Base-by-base conservation (phyloP, 75 land plant species). In the Picea sitchensis region DNA sequence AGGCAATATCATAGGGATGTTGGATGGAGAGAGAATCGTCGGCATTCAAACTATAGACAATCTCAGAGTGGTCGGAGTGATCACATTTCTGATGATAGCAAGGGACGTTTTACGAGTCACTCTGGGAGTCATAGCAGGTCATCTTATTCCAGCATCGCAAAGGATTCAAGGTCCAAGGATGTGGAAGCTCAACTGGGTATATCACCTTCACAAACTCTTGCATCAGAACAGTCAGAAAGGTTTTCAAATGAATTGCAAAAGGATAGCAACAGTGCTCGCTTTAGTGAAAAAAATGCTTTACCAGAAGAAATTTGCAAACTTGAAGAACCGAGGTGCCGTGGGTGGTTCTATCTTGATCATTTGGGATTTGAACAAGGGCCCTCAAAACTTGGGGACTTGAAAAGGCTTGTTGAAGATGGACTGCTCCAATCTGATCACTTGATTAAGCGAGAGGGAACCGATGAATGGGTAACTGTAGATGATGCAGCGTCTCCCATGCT, bases 391-490 rank as follows among this genome's bases (percentile, higher is more conserved):
- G 51, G 64, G 76, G 90, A 91, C 14, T 85, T 95, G 59, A 95
- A 89, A 81, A 61, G 68, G 60, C 85, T 91, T 9, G 86, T 88
- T 34, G 88, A 86, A 44, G 88, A 79, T 72, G 93, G 93, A 18
- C 18, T 76, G 36, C 82, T 95, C 26, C 88, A 79, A 21, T 85
- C 92, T 23, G 98, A 97, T 84, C 98, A 95, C 80, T 78, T 97
- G 80, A 86, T 93, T 71, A 90, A 86, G 86, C 92, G 90, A 51
- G 60, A 84, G 8, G 91, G 91, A 59, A 90, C 81, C 80, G 86
- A 91, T 59, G 78, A 86, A 68, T 95, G 98, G 99, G 82, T 93
- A 54, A 93, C 98, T 56, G 80, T 93, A 80, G 99, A 97, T 77
- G 89, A 87, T 90, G 95, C 92, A 6, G 83, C 77, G 23, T 94